These are phyloP conservation scores for Amanita exitialis DNA, from an alignment of 768 basidiomycete species.

Conservation along the genomic window DNA sequence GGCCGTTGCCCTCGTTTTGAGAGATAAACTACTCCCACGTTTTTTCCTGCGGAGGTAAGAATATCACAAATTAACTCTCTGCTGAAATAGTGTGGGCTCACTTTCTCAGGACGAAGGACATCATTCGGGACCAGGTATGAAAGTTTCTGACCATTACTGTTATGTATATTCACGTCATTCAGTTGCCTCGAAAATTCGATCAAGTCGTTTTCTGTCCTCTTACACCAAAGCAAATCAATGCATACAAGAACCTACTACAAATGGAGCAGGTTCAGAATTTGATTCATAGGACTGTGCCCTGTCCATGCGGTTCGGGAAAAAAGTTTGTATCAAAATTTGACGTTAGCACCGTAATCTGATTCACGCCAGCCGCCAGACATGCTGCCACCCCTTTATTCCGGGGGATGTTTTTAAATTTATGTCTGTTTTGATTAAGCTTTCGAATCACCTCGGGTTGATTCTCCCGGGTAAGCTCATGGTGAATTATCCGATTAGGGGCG, in stretches of 20 bases:
- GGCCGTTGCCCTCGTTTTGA: constrained; percentile 53
- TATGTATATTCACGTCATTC: constrained; percentile 24
- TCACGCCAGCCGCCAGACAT: constrained; percentile 25
- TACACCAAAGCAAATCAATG: constrained; percentile 54
- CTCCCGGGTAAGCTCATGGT: constrained; percentile 49
- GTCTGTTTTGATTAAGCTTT: constrained; percentile 75
- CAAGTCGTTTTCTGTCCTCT: constrained; percentile 92
- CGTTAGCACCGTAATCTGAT: background rate
- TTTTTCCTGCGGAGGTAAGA: constrained; percentile 75
- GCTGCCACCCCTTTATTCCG: constrained; percentile 38
- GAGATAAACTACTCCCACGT: constrained; percentile 59
- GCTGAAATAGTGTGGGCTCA: constrained; percentile 8
- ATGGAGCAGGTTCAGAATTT: constrained; percentile 62
- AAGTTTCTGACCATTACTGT: background rate
- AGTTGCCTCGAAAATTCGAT: constrained; percentile 78
- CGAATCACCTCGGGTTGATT: constrained; percentile 83
- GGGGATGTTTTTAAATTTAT: constrained; percentile 71
- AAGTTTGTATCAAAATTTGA: constrained; percentile 26
- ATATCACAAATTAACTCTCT: constrained; percentile 1
- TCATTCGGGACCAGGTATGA: constrained; percentile 58
- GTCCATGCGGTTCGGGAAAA: constrained; percentile 57
- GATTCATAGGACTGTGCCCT: constrained; percentile 58
- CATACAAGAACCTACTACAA: constrained; percentile 65
- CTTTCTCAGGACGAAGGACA: constrained; percentile 53
- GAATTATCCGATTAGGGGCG: background rate